phyloP scores from a whole-genome alignment of 441 rosid species.

The Raphanus hybrid region DNA sequence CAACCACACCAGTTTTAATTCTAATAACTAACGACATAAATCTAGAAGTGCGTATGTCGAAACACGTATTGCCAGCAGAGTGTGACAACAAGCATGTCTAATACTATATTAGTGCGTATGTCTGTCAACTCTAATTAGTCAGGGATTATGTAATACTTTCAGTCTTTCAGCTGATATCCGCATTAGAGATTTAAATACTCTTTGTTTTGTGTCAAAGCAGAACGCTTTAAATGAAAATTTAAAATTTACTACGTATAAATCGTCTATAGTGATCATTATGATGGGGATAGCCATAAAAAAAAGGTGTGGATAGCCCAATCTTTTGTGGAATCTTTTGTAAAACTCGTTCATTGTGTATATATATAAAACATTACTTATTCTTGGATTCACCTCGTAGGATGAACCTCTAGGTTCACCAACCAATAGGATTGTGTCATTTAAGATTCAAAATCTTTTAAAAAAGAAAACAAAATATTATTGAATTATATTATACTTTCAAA shows the following conservation, averaged over 20 bases:
- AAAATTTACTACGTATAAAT: not conserved
- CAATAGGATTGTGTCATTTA: no score
- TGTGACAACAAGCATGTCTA: slow-evolving; percentile 11
- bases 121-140: not conserved
- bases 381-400: no score
- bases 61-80: slow-evolving; percentile 18
- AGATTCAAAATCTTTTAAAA: no score
- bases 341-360: not conserved
- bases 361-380: no score
- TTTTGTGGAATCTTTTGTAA: not conserved
- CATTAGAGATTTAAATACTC: not conserved
- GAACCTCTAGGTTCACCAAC: no score
- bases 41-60: not conserved
- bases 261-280: not conserved
- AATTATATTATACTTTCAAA: no score
- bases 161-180: not conserved
- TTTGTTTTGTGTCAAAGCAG: not conserved
- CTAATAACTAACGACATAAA: not conserved
- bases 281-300: not conserved
- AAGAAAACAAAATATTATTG: no score
- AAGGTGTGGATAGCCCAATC: not conserved
- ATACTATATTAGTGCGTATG: not conserved
- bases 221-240: not conserved
- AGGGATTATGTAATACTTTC: not conserved
- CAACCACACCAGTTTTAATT: not conserved